phyloP scores from a whole-genome alignment of 805 yeast genomes.

The Saturnispora galanensis region DNA sequence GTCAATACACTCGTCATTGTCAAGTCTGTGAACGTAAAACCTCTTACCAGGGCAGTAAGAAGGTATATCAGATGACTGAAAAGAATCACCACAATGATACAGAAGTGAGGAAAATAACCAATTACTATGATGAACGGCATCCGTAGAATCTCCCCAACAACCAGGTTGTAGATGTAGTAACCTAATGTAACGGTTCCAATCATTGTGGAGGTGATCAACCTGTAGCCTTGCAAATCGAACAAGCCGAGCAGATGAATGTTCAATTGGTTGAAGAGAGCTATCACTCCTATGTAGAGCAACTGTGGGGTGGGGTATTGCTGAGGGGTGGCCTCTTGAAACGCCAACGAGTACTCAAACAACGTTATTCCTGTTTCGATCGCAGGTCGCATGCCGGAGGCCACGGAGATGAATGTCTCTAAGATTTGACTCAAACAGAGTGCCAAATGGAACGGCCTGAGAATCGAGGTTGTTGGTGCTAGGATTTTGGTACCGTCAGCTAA shows the following conservation, averaged over 20 bases:
- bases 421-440: constrained; percentile 53
- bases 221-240: constrained; percentile 39
- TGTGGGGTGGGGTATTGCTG: constrained; percentile 43
- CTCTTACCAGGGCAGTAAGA: constrained; percentile 50
- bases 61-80: constrained; percentile 46
- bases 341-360: constrained; percentile 64
- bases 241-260: constrained; percentile 55
- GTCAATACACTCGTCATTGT: constrained; percentile 23
- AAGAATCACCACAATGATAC: constrained; percentile 39
- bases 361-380: constrained; percentile 60
- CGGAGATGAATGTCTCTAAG: constrained; percentile 55
- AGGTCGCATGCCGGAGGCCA: constrained; percentile 46
- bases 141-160: constrained; percentile 31
- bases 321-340: constrained; percentile 62
- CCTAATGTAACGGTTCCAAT: constrained; percentile 45
- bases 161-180: constrained; percentile 34
- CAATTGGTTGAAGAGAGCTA: constrained; percentile 50
- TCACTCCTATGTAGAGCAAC: constrained; percentile 40
- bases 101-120: constrained; percentile 60
- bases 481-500: constrained; percentile 12
- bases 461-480: constrained; percentile 37
- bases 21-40: constrained; percentile 28
- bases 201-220: constrained; percentile 54
- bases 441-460: constrained; percentile 50
- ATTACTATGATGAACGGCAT: constrained; percentile 48